Evolutionary conservation across 2,329 filamentous ascomycete species (phyloP).

Genomic region (Paecilomyces fulvus): DNA sequence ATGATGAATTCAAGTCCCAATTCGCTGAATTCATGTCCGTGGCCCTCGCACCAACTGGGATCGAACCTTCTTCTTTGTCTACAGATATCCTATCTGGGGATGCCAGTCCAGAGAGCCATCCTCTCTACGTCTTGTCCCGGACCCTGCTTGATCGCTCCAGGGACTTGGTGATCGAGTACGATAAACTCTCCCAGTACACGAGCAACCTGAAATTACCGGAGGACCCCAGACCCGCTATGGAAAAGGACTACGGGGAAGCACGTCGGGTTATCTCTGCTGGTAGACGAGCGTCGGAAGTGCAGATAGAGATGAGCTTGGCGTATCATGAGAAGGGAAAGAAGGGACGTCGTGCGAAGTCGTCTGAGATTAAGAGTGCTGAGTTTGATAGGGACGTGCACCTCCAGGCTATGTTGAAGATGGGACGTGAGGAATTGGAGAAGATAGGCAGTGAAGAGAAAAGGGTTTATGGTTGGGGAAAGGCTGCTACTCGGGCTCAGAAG

Average conservation of each 20-base stretch:
- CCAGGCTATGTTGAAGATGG: conserved; percentile 13
- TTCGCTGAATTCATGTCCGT: conserved; percentile 4
- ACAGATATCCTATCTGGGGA: not conserved
- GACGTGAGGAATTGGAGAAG: conserved; percentile 1
- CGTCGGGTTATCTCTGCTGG: conserved; percentile 9
- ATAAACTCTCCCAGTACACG: conserved; percentile 5
- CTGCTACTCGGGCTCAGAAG: conserved; percentile 10
- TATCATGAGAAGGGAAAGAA: conserved; percentile 1
- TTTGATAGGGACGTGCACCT: conserved; percentile 10
- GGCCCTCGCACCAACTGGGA: conserved; percentile 5
- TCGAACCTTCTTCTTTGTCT: not conserved
- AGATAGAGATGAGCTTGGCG: conserved; percentile 8
- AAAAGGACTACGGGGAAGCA: conserved; percentile 9
- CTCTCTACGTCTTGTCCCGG: conserved; percentile 4
- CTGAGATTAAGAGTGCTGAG: not conserved
- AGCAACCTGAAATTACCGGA: conserved; percentile 3
- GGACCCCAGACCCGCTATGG: conserved; percentile 4
- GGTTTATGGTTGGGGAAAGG: conserved; percentile 9
- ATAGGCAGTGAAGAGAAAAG: not conserved
- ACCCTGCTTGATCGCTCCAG: conserved; percentile 5
- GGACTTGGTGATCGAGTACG: conserved; percentile 4
- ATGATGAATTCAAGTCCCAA: conserved; percentile 6
- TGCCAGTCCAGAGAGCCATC: conserved; percentile 2
- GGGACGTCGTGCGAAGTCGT: not conserved
- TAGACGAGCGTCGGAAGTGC: conserved; percentile 6